A percentile compares a stretch with the other conserved stretches of the same genome.
These are phyloP conservation scores for Globisporangium apiculatum DNA, from an alignment of 352 stramenopile genomes.

Conservation along the genomic window DNA sequence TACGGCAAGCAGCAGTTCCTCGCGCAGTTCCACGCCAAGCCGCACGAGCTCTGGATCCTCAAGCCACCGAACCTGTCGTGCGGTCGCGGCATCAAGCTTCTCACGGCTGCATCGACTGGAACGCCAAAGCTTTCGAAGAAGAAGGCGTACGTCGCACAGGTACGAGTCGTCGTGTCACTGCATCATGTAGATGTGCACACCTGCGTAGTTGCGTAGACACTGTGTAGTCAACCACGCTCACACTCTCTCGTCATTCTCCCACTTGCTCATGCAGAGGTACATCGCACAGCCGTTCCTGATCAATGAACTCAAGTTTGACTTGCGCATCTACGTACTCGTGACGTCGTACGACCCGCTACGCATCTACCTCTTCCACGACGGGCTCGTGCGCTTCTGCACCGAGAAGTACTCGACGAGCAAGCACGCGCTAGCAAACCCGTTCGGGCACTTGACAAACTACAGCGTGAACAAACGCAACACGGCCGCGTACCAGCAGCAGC, in stretches of 20 bases:
- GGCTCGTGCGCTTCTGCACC: slow-evolving; percentile 84
- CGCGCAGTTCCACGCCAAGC: slow-evolving; percentile 28
- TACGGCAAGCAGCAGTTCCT: slow-evolving; percentile 68
- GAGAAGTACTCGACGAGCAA: slow-evolving; percentile 66
- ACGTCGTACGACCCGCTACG: slow-evolving; percentile 82
- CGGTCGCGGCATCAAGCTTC: slow-evolving; percentile 68
- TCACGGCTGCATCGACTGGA: slow-evolving; percentile 30
- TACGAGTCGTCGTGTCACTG: slow-evolving; percentile 6
- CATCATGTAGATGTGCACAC: neutral
- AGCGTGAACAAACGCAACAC: slow-evolving; percentile 89
- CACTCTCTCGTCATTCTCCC: slow-evolving; percentile 7
- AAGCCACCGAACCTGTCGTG: slow-evolving; percentile 78
- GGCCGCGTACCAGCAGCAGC: slow-evolving; percentile 58
- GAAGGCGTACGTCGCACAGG: slow-evolving; percentile 61
- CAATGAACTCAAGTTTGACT: slow-evolving; percentile 89
- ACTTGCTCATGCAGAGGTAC: slow-evolving; percentile 40
- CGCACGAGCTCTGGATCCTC: slow-evolving; percentile 63
- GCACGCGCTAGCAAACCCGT: slow-evolving; percentile 68
- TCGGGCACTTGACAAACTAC: slow-evolving; percentile 91
- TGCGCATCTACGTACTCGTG: slow-evolving; percentile 87
- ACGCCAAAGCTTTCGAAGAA: slow-evolving; percentile 58
- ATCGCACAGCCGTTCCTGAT: slow-evolving; percentile 78
- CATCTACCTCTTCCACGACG: slow-evolving; percentile 83
- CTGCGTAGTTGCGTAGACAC: no score
- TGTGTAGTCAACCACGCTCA: neutral